Evolutionary conservation across 305 asterid species (phyloP).

Genomic region (Fraxinus velutina): DNA sequence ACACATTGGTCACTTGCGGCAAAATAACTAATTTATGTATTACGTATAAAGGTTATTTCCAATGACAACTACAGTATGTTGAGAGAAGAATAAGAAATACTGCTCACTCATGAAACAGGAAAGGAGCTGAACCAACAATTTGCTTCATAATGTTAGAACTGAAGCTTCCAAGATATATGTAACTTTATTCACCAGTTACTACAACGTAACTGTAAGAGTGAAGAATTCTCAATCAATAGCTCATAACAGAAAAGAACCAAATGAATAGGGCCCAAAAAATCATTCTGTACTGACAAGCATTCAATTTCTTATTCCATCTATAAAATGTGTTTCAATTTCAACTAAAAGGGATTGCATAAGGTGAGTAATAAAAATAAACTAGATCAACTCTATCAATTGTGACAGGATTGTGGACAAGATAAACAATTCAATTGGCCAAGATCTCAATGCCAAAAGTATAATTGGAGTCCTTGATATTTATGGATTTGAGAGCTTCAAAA

Average conservation of each 20-base stretch:
- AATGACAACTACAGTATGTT: not conserved
- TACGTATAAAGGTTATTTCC: not conserved
- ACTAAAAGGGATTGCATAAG: not conserved
- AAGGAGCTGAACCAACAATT: conserved; percentile 1
- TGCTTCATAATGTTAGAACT: not conserved
- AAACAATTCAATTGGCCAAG: conserved; percentile 87
- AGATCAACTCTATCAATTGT: conserved; percentile 10
- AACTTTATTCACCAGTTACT: not conserved
- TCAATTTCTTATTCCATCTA: not conserved
- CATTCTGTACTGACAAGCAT: not conserved
- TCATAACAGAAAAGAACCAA: not conserved
- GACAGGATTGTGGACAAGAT: conserved; percentile 94
- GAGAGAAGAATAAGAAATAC: not conserved
- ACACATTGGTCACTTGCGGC: not conserved
- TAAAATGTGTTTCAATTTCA: not conserved
- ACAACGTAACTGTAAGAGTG: not conserved
- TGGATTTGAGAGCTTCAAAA: conserved; percentile 92
- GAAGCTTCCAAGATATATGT: not conserved
- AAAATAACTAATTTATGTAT: not conserved
- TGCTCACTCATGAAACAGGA: not conserved
- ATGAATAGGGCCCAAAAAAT: not conserved
- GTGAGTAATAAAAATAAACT: conserved; percentile 7
- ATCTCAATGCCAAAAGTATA: conserved; percentile 76
- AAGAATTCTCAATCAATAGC: not conserved
- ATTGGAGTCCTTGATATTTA: conserved; percentile 91